Conservation (phyloP, 352 stramenopile species). For the Pythium oligandrum region DNA sequence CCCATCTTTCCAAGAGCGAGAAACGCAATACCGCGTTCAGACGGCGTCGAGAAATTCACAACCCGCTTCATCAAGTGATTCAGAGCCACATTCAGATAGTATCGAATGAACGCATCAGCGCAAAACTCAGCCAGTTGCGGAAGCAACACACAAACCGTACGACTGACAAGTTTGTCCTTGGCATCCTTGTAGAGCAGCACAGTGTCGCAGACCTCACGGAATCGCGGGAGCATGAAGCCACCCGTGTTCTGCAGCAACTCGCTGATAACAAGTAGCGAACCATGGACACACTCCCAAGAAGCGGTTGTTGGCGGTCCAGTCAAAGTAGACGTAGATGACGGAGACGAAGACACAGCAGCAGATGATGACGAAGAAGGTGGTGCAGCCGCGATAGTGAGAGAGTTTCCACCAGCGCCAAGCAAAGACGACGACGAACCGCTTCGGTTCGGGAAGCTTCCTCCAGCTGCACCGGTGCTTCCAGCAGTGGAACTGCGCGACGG, state of each 20-base stretch:
- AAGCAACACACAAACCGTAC: conserved; percentile 82
- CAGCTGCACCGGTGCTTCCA: conserved; percentile 6
- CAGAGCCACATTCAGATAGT: conserved; percentile 88
- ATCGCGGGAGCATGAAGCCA: conserved; percentile 96
- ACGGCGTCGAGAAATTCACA: conserved; percentile 39
- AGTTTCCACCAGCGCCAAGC: not conserved
- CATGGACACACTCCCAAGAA: conserved; percentile 87
- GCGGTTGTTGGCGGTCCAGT: conserved; percentile 16
- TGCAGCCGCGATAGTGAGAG: not conserved
- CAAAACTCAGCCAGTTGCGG: conserved; percentile 92
- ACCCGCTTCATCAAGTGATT: conserved; percentile 83
- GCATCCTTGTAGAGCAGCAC: conserved; percentile 91
- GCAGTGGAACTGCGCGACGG: conserved; percentile 13
- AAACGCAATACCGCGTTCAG: conserved; percentile 86
- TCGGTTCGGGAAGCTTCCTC: conserved; percentile 14
- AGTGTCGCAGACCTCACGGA: conserved; percentile 93
- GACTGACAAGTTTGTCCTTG: conserved; percentile 84
- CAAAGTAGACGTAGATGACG: not conserved
- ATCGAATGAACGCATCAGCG: conserved; percentile 90
- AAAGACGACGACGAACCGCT: conserved; percentile 8
- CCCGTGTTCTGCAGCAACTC: conserved; percentile 94
- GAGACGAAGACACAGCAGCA: not conserved
- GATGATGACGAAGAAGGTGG: too few relatives aligned
- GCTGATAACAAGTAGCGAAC: conserved; percentile 93
- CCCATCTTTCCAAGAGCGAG: conserved; percentile 90